Evolutionary conservation across 805 yeast species (phyloP).

Genomic region (Candida manassasensis): DNA sequence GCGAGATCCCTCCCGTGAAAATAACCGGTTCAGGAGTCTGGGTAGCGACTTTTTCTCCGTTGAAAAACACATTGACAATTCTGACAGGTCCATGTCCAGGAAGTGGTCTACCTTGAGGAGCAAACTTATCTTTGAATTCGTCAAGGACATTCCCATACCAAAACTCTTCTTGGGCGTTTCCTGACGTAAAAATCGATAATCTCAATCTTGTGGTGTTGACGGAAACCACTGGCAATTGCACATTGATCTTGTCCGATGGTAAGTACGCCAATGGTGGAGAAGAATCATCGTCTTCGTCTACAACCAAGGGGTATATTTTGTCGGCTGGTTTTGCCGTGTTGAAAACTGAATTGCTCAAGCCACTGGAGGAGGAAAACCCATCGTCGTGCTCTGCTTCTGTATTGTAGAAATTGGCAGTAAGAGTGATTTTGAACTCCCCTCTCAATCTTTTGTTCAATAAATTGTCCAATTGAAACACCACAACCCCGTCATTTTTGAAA

Average conservation of each 20-base stretch:
- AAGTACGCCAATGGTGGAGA: conserved; percentile 43
- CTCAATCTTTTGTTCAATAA: conserved; percentile 47
- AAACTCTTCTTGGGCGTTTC: conserved; percentile 77
- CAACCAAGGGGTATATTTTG: conserved; percentile 34
- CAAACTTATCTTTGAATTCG: conserved; percentile 37
- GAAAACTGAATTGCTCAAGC: conserved; percentile 17
- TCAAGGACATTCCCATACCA: conserved; percentile 70
- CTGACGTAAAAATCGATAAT: conserved; percentile 61
- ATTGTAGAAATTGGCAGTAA: conserved; percentile 50
- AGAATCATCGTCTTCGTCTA: conserved; percentile 7
- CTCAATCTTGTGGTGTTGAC: conserved; percentile 56
- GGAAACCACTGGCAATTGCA: conserved; percentile 43
- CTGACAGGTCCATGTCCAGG: conserved; percentile 72
- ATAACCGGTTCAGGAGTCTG: conserved; percentile 69
- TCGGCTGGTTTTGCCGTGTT: conserved; percentile 33
- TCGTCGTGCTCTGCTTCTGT: conserved; percentile 6
- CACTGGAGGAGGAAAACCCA: conserved; percentile 8
- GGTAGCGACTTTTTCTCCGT: conserved; percentile 55
- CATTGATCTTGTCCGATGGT: conserved; percentile 35
- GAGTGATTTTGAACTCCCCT: conserved; percentile 54
- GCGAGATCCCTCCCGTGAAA: conserved; percentile 78
- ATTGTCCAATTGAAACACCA: conserved; percentile 65
- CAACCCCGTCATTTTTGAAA: conserved; percentile 39
- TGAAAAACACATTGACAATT: conserved; percentile 55
- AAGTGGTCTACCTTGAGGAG: conserved; percentile 33